Conservation (phyloP, 202 grass and related monocot species). For the Dendrocalamus latiflorus region DNA sequence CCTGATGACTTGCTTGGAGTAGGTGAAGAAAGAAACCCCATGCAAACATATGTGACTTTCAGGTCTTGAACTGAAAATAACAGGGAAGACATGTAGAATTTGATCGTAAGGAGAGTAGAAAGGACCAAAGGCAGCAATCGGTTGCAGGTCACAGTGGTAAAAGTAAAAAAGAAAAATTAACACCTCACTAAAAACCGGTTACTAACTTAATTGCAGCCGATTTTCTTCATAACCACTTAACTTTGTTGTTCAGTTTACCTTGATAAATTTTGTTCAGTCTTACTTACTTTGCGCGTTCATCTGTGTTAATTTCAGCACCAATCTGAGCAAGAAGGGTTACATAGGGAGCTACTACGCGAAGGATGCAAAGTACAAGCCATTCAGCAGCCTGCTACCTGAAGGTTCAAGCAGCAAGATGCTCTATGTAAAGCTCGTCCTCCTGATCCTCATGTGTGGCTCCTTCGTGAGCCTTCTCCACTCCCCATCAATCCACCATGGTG, state of each 20-base stretch:
- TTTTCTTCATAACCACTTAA: too few species aligned
- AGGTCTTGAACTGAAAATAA: conserved; percentile 18
- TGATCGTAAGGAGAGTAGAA: background rate
- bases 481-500: conserved; percentile 34
- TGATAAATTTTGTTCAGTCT: too few species aligned
- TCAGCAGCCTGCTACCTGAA: conserved; percentile 27
- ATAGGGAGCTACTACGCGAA: conserved; percentile 34
- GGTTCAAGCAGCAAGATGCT: conserved; percentile 42
- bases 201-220: too few species aligned
- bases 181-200: too few species aligned
- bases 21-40: background rate
- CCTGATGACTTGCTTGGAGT: conserved; percentile 3
- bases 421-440: conserved; percentile 49
- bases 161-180: background rate
- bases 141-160: background rate
- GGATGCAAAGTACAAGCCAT: conserved; percentile 34
- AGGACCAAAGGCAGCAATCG: background rate
- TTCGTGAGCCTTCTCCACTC: conserved; percentile 58
- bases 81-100: background rate
- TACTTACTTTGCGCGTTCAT: too few species aligned
- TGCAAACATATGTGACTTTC: background rate
- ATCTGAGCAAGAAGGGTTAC: conserved; percentile 28
- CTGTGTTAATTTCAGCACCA: too few species aligned
- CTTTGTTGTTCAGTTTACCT: too few species aligned
- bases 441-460: conserved; percentile 51